Conservation (phyloP, 192 early-diverging fungal species). For the Coemansia sp. region DNA sequence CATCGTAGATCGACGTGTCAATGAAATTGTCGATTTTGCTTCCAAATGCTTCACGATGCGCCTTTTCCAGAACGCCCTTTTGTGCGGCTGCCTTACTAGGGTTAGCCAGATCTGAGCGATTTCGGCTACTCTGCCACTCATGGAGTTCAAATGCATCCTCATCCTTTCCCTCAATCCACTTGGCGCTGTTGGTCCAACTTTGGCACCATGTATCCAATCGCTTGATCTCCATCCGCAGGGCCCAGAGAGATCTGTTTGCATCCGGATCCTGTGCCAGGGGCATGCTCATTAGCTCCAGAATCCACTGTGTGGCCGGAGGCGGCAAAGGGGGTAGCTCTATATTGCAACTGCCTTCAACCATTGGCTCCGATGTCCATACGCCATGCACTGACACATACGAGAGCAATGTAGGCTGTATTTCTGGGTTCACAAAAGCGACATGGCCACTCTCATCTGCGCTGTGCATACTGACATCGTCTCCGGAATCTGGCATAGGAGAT, state of each 20-base stretch:
- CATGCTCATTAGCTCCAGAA: conserved; percentile 46
- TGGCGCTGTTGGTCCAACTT: conserved; percentile 26
- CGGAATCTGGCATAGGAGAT: background rate
- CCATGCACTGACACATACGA: conserved; percentile 42
- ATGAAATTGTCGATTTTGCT: conserved; percentile 37
- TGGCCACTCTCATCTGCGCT: background rate
- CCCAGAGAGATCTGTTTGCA: conserved; percentile 17
- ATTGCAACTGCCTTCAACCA: background rate
- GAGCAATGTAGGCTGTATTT: background rate
- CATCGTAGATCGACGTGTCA: conserved; percentile 29
- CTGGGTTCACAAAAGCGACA: background rate
- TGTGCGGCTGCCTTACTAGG: background rate
- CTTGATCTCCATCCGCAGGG: conserved; percentile 34
- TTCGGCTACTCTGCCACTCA: conserved; percentile 19
- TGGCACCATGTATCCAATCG: conserved; percentile 46
- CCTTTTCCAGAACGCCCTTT: background rate
- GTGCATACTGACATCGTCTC: conserved; percentile 1
- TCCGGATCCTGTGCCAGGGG: conserved; percentile 34
- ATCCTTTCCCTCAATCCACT: conserved; percentile 17
- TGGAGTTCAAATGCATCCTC: background rate
- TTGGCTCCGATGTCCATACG: conserved; percentile 25
- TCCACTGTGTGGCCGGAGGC: conserved; percentile 45
- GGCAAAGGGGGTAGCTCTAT: conserved; percentile 25
- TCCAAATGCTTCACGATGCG: conserved; percentile 32
- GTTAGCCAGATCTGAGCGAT: background rate